These are phyloP conservation scores for Inonotus obliquus DNA, from an alignment of 1,284 basidiomycete genomes.

Conservation along the genomic window DNA sequence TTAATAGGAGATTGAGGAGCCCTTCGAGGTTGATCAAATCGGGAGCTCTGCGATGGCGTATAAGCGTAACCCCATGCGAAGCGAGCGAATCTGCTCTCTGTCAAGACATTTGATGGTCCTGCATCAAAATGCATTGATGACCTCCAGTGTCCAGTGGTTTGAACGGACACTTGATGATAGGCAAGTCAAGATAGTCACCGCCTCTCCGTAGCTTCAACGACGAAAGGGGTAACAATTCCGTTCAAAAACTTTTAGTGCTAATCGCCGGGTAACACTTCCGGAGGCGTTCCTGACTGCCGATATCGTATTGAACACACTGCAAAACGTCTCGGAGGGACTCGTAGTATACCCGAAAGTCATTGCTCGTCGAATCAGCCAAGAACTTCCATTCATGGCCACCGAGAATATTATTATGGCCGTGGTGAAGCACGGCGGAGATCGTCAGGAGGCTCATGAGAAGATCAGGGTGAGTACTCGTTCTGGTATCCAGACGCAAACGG, in stretches of 20 bases:
- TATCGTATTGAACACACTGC: conserved; percentile 91
- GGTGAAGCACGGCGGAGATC: conserved; percentile 91
- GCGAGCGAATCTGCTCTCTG: conserved; percentile 94
- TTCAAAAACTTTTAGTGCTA: conserved; percentile 57
- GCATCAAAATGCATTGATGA: conserved; percentile 93
- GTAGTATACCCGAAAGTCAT: conserved; percentile 99
- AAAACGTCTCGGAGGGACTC: conserved; percentile 95
- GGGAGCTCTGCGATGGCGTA: conserved; percentile 99
- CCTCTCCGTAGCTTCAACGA: not conserved
- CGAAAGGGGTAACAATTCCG: not conserved
- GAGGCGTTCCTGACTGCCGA: conserved; percentile 98
- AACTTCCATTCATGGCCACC: conserved; percentile 98
- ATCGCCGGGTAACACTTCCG: conserved; percentile 92
- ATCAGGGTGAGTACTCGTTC: conserved; percentile 62
- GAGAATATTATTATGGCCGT: conserved; percentile 99
- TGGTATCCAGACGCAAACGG: not conserved
- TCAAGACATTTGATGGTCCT: conserved; percentile 90
- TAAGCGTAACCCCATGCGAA: conserved; percentile 99
- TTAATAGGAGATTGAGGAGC: conserved; percentile 90
- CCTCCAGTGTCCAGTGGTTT: conserved; percentile 91
- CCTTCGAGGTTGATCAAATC: conserved; percentile 98
- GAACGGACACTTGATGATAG: conserved; percentile 94
- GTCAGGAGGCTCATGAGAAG: conserved; percentile 96
- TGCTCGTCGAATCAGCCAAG: conserved; percentile 84
- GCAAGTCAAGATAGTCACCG: conserved; percentile 32